A percentile compares a stretch with the other conserved stretches of the same genome.
Conservation (phyloP, 108 stramenopile genomes). For the Poteriospumella lacustris region DNA sequence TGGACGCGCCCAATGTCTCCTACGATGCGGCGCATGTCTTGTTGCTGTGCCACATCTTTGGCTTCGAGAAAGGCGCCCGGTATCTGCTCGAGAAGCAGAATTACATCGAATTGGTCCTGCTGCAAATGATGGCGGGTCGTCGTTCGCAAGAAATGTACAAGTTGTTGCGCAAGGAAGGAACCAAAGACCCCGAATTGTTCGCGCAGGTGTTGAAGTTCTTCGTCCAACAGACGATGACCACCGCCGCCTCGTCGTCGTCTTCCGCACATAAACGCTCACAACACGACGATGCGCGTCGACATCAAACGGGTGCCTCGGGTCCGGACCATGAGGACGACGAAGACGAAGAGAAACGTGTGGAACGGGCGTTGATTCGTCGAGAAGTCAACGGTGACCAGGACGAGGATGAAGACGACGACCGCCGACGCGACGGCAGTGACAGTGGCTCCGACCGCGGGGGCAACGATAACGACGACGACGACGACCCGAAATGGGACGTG, state of each 20-base stretch:
- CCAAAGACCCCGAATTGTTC: conserved; percentile 4
- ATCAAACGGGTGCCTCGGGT: too few relatives aligned
- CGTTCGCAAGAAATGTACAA: not conserved
- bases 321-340: too few relatives aligned
- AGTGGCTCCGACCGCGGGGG: not conserved
- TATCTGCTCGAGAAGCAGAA: conserved; percentile 5
- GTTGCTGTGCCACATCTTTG: not conserved
- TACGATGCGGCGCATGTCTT: conserved; percentile 4
- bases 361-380: too few relatives aligned
- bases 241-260: too few relatives aligned
- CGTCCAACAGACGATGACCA: not conserved
- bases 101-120: not conserved
- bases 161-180: not conserved
- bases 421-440: not conserved
- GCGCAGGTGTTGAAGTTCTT: conserved; percentile 13
- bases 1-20: not conserved
- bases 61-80: not conserved
- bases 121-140: not conserved
- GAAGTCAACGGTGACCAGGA: too few relatives aligned
- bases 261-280: too few relatives aligned
- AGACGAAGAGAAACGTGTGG: too few relatives aligned
- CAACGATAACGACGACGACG: not conserved
- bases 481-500: not conserved
- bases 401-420: too few relatives aligned
- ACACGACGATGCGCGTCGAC: too few relatives aligned